A percentile compares a stretch with the other conserved stretches of the same genome.
Conservation (phyloP, 2,329 filamentous ascomycete species). For the Neofusicoccum umdonicola region DNA sequence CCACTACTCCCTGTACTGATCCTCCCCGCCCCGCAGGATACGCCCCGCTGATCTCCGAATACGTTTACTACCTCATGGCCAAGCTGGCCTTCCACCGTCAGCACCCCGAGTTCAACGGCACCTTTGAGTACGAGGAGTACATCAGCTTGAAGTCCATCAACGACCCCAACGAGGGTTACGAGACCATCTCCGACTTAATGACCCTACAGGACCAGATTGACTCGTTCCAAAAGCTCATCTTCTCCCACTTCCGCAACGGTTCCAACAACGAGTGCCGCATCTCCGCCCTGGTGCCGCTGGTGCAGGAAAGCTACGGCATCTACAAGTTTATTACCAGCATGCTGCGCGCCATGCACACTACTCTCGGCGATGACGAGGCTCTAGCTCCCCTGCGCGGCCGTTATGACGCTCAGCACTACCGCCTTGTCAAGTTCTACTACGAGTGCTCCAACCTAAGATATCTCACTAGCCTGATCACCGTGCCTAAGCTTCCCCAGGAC, state of each 20-base stretch:
- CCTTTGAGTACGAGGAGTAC: constrained; percentile 99
- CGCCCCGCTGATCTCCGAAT: constrained; percentile 89
- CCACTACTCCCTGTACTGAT: not conserved
- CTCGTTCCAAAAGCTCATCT: constrained; percentile 96
- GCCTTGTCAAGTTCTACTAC: constrained; percentile 96
- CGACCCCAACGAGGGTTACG: constrained; percentile 94
- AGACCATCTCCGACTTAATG: constrained; percentile 97
- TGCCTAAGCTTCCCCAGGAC: constrained; percentile 92
- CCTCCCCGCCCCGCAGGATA: constrained; percentile 56
- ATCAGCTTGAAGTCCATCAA: constrained; percentile 97
- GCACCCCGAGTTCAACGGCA: constrained; percentile 97
- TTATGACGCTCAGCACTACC: constrained; percentile 95
- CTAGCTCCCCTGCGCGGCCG: constrained; percentile 81
- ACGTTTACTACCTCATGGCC: constrained; percentile 90
- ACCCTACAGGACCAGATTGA: constrained; percentile 97
- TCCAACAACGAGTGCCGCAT: constrained; percentile 97
- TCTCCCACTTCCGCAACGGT: constrained; percentile 89
- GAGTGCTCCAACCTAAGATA: constrained; percentile 98
- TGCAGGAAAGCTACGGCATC: constrained; percentile 97
- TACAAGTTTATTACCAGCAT: constrained; percentile 99
- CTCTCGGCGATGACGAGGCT: constrained; percentile 89
- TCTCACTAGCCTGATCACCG: constrained; percentile 90
- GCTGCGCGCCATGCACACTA: constrained; percentile 95
- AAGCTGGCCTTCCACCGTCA: constrained; percentile 97
- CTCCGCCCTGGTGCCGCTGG: constrained; percentile 85